Percentiles rank a stretch among this genome's conserved stretches.
Conservation (phyloP, 2,329 filamentous ascomycete species). For the Ascochyta viciae-villosae region DNA sequence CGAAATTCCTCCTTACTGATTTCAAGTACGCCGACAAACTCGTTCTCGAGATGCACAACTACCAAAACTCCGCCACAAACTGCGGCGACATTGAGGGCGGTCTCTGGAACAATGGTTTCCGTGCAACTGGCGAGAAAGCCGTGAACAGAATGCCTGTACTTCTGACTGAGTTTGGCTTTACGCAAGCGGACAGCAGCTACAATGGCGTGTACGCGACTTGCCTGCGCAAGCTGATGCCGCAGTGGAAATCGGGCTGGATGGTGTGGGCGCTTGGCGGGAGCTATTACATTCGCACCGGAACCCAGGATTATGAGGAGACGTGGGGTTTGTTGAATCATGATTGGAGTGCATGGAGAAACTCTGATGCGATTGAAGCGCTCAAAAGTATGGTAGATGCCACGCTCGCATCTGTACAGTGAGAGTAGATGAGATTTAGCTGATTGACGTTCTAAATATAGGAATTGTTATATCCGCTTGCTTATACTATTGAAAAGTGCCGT, state of each 20-base stretch:
- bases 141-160: slow-evolving; percentile 61
- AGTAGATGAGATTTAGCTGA: background rate
- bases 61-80: slow-evolving; percentile 59
- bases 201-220: slow-evolving; percentile 61
- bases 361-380: slow-evolving; percentile 46
- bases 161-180: slow-evolving; percentile 65
- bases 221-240: slow-evolving; percentile 59
- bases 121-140: slow-evolving; percentile 55
- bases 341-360: slow-evolving; percentile 54
- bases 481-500: too few species aligned
- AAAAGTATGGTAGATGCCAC: slow-evolving; percentile 60
- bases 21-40: slow-evolving; percentile 63
- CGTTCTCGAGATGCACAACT: slow-evolving; percentile 68
- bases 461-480: too few species aligned
- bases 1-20: slow-evolving; percentile 55
- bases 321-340: slow-evolving; percentile 59
- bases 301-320: slow-evolving; percentile 60
- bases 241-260: slow-evolving; percentile 66
- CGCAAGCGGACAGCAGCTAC: slow-evolving; percentile 54
- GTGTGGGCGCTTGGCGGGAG: slow-evolving; percentile 66
- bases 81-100: slow-evolving; percentile 58
- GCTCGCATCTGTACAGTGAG: slow-evolving; percentile 18
- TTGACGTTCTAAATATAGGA: background rate
- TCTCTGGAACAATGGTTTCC: slow-evolving; percentile 61
- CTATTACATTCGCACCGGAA: slow-evolving; percentile 61